Conservation (phyloP, 345 rosid genomes). For the Noccaea caerulescens region DNA sequence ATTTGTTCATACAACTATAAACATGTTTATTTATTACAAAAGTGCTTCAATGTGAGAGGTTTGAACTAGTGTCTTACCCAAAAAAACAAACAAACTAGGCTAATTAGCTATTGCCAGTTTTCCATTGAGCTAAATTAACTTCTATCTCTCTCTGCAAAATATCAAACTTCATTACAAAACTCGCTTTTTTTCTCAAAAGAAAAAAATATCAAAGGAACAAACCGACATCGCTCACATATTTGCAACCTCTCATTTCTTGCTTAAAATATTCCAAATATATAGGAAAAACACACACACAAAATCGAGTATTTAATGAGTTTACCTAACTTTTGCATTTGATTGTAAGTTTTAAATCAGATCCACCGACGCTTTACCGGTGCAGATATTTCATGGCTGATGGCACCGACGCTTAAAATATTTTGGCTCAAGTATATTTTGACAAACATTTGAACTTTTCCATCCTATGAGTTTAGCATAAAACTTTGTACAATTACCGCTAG, state of each 20-base stretch:
- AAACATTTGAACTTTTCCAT: too few species aligned
- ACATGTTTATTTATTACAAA: not conserved
- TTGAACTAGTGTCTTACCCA: too few species aligned
- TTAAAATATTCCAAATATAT: conserved; percentile 18
- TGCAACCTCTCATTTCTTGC: conserved; percentile 3
- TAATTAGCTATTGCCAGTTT: too few species aligned
- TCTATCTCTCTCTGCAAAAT: not conserved
- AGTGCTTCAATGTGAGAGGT: not conserved
- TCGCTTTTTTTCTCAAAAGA: too few species aligned
- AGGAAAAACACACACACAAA: conserved; percentile 7
- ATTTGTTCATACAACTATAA: not conserved
- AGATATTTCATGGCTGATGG: not conserved
- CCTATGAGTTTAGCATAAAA: too few species aligned
- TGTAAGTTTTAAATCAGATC: conserved; percentile 21
- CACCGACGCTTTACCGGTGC: conserved; percentile 29
- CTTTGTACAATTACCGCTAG: too few species aligned
- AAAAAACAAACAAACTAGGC: too few species aligned
- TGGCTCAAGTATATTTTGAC: not conserved
- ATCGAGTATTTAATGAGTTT: conserved; percentile 16
- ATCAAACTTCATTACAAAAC: not conserved
- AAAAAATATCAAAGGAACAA: conserved; percentile 8
- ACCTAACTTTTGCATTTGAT: conserved; percentile 25
- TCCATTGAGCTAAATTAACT: too few species aligned
- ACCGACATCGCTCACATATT: not conserved
- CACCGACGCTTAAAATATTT: conserved; percentile 1